These are phyloP conservation scores for Candida dajiaensis DNA, from an alignment of 805 yeast genomes.

Conservation along the genomic window DNA sequence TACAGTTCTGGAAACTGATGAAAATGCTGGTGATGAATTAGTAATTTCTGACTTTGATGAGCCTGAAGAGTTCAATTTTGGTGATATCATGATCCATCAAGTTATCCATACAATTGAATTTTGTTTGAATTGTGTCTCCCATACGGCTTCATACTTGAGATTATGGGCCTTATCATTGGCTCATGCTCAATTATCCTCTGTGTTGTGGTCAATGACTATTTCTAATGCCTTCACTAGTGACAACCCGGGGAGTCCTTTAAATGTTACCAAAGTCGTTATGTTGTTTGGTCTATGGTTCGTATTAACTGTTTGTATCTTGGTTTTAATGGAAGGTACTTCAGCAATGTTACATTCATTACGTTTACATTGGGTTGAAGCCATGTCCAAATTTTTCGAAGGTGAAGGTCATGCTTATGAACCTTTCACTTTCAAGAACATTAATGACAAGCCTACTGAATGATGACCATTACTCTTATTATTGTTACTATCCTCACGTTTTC, in stretches of 20 bases:
- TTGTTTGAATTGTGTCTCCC: conserved; percentile 96
- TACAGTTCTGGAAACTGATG: conserved; percentile 31
- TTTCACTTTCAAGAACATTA: conserved; percentile 51
- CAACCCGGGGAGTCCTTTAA: conserved; percentile 44
- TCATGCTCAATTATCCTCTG: conserved; percentile 93
- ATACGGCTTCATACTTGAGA: conserved; percentile 94
- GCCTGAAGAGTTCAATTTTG: conserved; percentile 63
- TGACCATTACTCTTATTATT: neutral
- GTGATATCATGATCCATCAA: conserved; percentile 94
- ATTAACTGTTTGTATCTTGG: conserved; percentile 84
- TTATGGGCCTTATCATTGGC: conserved; percentile 97
- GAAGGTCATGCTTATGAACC: conserved; percentile 91
- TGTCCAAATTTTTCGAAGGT: conserved; percentile 97
- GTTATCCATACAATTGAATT: conserved; percentile 97
- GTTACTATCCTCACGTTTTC: neutral
- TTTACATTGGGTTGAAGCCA: conserved; percentile 98
- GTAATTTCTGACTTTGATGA: conserved; percentile 40
- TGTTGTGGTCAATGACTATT: conserved; percentile 94
- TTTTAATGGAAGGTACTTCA: conserved; percentile 97
- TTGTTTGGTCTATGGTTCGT: conserved; percentile 94
- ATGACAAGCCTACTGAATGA: conserved; percentile 1
- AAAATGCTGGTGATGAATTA: conserved; percentile 44
- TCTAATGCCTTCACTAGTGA: conserved; percentile 60
- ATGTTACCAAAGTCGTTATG: conserved; percentile 69
- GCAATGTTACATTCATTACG: conserved; percentile 99